phyloP scores from a whole-genome alignment of 805 yeast genomes.

The Suhomyces kilbournensis region DNA sequence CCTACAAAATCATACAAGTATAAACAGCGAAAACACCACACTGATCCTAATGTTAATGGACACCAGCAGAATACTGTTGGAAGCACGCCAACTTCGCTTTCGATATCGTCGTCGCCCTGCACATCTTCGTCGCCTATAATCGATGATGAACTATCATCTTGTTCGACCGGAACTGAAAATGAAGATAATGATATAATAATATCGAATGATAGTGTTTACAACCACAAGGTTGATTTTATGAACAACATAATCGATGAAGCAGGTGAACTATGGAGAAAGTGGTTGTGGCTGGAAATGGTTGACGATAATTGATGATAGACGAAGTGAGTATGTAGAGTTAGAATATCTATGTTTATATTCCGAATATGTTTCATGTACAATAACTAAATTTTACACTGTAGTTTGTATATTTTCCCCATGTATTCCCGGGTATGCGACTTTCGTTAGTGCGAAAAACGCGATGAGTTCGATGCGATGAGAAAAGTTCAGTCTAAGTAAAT shows the following conservation, averaged over 20 bases:
- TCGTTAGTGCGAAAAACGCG: slow-evolving; percentile 2
- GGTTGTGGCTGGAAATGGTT: slow-evolving; percentile 54
- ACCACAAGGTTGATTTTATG: slow-evolving; percentile 57
- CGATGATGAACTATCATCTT: not conserved
- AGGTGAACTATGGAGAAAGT: slow-evolving; percentile 85
- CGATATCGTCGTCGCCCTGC: slow-evolving; percentile 12
- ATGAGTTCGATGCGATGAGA: slow-evolving; percentile 2
- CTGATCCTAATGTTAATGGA: not conserved
- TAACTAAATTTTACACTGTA: not conserved
- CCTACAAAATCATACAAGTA: slow-evolving; percentile 46
- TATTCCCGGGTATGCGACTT: not conserved
- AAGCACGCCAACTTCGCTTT: slow-evolving; percentile 6
- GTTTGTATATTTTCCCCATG: not conserved
- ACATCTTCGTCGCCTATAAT: slow-evolving; percentile 9
- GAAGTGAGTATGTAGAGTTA: not conserved
- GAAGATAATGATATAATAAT: slow-evolving; percentile 16
- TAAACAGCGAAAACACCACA: slow-evolving; percentile 24
- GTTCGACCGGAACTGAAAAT: not conserved
- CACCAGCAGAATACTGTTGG: not conserved
- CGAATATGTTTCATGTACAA: not conserved
- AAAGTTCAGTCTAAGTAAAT: not conserved
- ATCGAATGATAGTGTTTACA: slow-evolving; percentile 33
- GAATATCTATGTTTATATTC: slow-evolving; percentile 1
- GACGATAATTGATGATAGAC: slow-evolving; percentile 22
- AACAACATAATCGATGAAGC: slow-evolving; percentile 73